Conservation (phyloP, 345 rosid genomes). For the Hypericum androsaemum region DNA sequence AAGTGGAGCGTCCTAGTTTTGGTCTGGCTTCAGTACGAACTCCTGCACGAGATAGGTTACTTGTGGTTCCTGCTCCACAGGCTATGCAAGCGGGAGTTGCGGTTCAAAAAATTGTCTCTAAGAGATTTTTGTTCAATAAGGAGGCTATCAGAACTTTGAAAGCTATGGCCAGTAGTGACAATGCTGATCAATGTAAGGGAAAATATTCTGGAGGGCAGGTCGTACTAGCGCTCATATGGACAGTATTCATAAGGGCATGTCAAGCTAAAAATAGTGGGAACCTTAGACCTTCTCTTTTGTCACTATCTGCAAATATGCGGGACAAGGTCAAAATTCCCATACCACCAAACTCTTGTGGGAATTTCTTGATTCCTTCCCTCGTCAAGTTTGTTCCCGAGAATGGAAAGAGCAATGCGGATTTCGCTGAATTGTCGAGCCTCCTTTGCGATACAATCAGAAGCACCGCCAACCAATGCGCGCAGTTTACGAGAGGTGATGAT, state of each 20-base stretch:
- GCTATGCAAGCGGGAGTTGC: background rate
- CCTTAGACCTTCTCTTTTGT: background rate
- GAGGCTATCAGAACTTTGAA: constrained; percentile 5
- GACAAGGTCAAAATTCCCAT: background rate
- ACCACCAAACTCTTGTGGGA: background rate
- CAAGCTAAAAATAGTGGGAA: background rate
- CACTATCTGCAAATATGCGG: constrained; percentile 12
- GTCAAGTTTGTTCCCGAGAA: background rate
- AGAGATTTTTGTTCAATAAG: constrained; percentile 10
- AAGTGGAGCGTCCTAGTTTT: background rate
- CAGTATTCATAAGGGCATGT: background rate
- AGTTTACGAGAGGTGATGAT: background rate
- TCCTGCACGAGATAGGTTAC: background rate
- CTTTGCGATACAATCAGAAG: background rate
- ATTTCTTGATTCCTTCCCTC: background rate
- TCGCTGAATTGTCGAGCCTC: background rate
- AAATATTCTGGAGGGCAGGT: constrained; percentile 10
- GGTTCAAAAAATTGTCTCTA: background rate
- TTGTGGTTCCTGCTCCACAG: background rate
- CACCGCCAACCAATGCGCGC: background rate
- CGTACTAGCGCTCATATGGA: constrained; percentile 12
- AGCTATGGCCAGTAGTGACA: background rate
- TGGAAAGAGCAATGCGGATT: background rate
- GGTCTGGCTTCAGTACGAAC: background rate
- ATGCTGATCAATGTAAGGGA: constrained; percentile 1